These are phyloP conservation scores for Dendrobium nobile DNA, from an alignment of 106 monocot genomes.

Conservation along the genomic window DNA sequence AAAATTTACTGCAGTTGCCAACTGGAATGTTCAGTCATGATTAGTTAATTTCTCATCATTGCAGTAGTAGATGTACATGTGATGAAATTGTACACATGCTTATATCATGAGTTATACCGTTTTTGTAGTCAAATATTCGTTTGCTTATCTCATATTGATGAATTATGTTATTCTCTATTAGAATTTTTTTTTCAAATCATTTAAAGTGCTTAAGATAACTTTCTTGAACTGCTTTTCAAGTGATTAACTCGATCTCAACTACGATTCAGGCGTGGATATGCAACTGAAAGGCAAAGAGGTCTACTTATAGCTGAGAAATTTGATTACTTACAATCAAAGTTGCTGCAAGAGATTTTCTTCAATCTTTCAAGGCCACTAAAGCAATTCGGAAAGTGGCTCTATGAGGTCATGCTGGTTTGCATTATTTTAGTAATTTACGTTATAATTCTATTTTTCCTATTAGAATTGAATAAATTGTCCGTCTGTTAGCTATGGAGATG, in stretches of 20 bases:
- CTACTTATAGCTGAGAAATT: conserved; percentile 82
- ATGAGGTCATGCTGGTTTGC: conserved; percentile 41
- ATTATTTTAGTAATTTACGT: background rate
- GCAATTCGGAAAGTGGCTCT: conserved; percentile 46
- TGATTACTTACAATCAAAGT: conserved; percentile 89
- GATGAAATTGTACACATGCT: background rate
- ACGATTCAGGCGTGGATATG: conserved; percentile 71
- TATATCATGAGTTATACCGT: background rate
- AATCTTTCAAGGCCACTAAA: conserved; percentile 66
- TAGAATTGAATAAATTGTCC: background rate
- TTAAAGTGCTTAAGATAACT: background rate
- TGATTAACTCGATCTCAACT: background rate
- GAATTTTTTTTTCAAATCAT: background rate
- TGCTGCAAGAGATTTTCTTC: conserved; percentile 71
- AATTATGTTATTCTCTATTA: background rate
- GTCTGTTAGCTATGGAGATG: background rate
- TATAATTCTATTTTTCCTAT: background rate
- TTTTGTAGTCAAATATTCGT: background rate
- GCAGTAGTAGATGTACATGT: background rate
- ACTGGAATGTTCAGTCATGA: background rate
- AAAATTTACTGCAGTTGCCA: background rate
- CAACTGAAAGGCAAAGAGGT: conserved; percentile 82
- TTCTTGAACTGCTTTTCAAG: background rate
- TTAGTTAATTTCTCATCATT: background rate
- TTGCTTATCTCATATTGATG: background rate